Evolutionary conservation across 116 monocot genomes (phyloP), one percentile per base, ranked within the genome.

Genomic region (Cymodocea nodosa): DNA sequence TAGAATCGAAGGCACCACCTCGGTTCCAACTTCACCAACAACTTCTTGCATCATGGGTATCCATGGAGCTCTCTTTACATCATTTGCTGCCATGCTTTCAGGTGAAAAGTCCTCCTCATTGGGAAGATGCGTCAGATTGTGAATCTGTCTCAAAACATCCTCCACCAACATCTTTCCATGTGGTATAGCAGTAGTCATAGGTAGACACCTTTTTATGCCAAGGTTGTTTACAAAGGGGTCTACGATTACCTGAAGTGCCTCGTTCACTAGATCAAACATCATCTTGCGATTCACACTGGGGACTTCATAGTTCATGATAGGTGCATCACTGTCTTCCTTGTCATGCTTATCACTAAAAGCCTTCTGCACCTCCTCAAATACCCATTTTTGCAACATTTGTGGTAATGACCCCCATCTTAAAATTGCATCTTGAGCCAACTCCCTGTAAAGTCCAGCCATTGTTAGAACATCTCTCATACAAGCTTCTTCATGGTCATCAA

Each of bases 231-330:
- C 53, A 6, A 57, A 54, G 40, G 39, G 40, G 5, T 56, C 50
- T 0, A 77, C 2, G 8, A 80, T 49, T 17, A 7, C 61, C 4
- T 74, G 65, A 65, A 91, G 52, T 50, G 84, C 84, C 64, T 87
- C 87, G 15, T 83, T 87, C 44, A 75, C 65, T 53, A 83, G 68
- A 60, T 86, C 90, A 44, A 90, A 90, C 14, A 90, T 52, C 62
- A 89, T 44, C 16, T 66, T 82, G 70, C 63, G 77, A 18, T 72
- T 69, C 30, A 67, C n/a, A 49, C 52, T 25, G 10, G 36, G 23
- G 16, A 72, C 69, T 9, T 59, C 56, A 12, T 48, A 39, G 23
- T 23, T 17, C 37, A 1, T 67, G 14, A 12, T 23, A 53, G 34
- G 17, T 39, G 30, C 10, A 16, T 52, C 15, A 15, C n/a, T 44